Percentiles rank a stretch among this genome's conserved stretches.
These are phyloP conservation scores for Rhizopogon vesiculosus DNA, from an alignment of 768 basidiomycete genomes.

Conservation along the genomic window DNA sequence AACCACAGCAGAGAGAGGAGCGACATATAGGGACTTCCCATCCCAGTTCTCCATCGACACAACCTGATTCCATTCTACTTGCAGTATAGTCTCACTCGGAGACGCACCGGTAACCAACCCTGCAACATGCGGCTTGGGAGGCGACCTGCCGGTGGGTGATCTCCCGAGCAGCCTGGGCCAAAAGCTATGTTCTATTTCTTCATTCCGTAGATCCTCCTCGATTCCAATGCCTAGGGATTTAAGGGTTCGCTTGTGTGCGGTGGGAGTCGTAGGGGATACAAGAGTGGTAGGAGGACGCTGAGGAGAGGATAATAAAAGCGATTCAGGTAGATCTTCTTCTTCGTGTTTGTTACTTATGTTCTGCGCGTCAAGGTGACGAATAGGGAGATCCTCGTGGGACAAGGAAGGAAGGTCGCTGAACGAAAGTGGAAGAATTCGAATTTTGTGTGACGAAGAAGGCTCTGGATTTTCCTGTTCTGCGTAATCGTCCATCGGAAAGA, in stretches of 20 bases:
- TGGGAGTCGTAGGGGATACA: background rate
- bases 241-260: background rate
- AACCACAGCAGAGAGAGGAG: background rate
- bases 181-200: background rate
- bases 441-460: background rate
- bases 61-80: background rate
- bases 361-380: no score
- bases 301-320: background rate
- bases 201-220: background rate
- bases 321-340: background rate
- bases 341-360: background rate
- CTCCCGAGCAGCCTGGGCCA: background rate
- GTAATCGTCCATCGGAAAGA: background rate
- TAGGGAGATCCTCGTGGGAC: background rate
- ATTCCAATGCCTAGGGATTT: background rate
- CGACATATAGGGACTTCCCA: background rate
- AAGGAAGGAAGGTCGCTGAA: background rate
- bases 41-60: background rate
- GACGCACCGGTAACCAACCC: background rate
- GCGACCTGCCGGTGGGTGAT: background rate
- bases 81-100: background rate
- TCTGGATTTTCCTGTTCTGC: background rate
- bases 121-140: background rate
- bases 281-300: no score
- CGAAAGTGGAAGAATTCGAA: no score